Conservation (phyloP, 2,329 filamentous ascomycete genomes). For the Phyllosticta citrichinensis region DNA sequence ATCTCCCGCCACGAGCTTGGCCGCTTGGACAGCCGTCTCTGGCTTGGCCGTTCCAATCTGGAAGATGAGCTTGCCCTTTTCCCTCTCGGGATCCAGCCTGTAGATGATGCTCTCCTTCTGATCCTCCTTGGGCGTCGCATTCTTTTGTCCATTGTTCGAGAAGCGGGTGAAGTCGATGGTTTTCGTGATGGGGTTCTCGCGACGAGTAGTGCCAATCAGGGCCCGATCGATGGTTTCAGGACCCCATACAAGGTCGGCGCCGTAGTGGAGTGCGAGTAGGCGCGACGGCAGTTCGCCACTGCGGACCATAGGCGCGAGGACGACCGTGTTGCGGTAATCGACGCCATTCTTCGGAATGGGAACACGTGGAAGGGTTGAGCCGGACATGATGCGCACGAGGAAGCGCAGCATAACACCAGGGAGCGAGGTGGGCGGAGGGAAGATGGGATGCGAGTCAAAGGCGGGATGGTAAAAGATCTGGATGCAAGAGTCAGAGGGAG, state of each 20-base stretch:
- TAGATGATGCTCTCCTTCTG: conserved; percentile 61
- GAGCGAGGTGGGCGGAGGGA: background rate
- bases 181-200: conserved; percentile 62
- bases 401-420: conserved; percentile 6
- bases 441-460: background rate
- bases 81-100: conserved; percentile 66
- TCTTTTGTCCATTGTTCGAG: conserved; percentile 59
- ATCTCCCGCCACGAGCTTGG: conserved; percentile 72
- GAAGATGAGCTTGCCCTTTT: conserved; percentile 70
- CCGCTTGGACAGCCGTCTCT: conserved; percentile 71
- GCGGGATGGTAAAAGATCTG: background rate
- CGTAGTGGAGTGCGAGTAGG: conserved; percentile 82
- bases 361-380: conserved; percentile 45
- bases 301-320: conserved; percentile 94
- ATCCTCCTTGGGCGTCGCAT: conserved; percentile 39
- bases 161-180: conserved; percentile 78
- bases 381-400: conserved; percentile 6
- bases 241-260: conserved; percentile 96
- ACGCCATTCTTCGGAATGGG: conserved; percentile 81
- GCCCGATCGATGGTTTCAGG: conserved; percentile 90
- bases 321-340: conserved; percentile 87
- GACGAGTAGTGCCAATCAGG: conserved; percentile 76
- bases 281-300: conserved; percentile 92
- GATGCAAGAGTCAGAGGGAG: background rate
- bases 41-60: conserved; percentile 86